phyloP scores from a whole-genome alignment of 23 red algal genomes.

The Gracilariopsis chorda region DNA sequence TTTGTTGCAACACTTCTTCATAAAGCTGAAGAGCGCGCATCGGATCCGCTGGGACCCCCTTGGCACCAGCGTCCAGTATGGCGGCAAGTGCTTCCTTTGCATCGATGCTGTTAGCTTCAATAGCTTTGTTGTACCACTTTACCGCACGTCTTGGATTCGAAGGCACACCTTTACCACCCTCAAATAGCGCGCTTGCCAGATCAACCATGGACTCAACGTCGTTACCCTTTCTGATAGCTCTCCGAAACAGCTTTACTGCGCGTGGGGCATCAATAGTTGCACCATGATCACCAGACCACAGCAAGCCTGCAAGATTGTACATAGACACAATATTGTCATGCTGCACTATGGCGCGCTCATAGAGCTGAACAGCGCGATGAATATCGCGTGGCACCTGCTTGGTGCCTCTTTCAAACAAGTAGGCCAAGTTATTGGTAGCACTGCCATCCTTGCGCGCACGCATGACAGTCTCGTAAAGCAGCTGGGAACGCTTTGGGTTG shows the following conservation, averaged over 20 bases:
- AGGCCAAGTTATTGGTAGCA: background rate
- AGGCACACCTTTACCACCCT: background rate
- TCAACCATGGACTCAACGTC: slow-evolving; percentile 22
- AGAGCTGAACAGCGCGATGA: slow-evolving; percentile 6
- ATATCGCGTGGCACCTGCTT: slow-evolving; percentile 2
- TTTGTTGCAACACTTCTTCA: background rate
- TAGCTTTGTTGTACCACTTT: background rate
- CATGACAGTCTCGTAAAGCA: background rate
- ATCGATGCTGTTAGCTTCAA: background rate
- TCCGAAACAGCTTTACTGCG: slow-evolving; percentile 7
- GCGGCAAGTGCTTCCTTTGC: background rate
- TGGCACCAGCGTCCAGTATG: background rate
- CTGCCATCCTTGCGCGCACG: background rate
- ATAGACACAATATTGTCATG: slow-evolving; percentile 18
- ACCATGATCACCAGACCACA: background rate
- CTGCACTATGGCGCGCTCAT: background rate
- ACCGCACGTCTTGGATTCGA: background rate
- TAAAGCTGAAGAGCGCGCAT: background rate
- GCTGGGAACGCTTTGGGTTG: background rate
- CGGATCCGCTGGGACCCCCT: background rate
- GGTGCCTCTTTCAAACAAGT: background rate
- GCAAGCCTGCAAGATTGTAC: slow-evolving; percentile 26
- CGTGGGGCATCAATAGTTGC: background rate
- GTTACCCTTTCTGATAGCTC: background rate
- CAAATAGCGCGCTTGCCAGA: slow-evolving; percentile 14